These are phyloP conservation scores for Emergomyces orientalis DNA, from an alignment of 2,329 filamentous ascomycete species.

Conservation along the genomic window DNA sequence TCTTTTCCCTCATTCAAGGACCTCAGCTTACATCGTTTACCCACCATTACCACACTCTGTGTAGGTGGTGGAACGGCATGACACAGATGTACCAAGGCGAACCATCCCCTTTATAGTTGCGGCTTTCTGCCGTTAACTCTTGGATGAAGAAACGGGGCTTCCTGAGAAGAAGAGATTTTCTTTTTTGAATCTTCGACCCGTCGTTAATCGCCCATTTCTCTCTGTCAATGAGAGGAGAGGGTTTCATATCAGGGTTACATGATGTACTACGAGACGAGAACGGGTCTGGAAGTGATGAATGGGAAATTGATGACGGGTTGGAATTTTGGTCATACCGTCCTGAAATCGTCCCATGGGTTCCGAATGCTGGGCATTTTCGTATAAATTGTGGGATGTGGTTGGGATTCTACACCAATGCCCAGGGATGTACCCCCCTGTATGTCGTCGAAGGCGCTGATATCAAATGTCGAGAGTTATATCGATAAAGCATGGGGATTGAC, in stretches of 20 bases:
- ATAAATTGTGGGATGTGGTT: no score
- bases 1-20: conserved; percentile 25
- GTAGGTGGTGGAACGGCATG: conserved; percentile 23
- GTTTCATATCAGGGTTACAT: conserved; percentile 45
- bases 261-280: background rate
- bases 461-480: background rate
- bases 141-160: conserved; percentile 28
- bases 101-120: conserved; percentile 27
- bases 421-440: background rate
- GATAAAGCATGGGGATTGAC: background rate
- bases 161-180: conserved; percentile 30
- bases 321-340: background rate
- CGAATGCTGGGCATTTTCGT: no score
- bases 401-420: background rate
- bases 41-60: conserved; percentile 14
- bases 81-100: conserved; percentile 29
- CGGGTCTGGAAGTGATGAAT: background rate
- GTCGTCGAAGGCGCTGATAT: background rate
- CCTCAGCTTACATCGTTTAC: conserved; percentile 35
- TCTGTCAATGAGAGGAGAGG: conserved; percentile 38
- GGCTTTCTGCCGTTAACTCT: conserved; percentile 38
- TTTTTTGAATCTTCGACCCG: conserved; percentile 25
- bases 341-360: background rate
- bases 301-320: background rate
- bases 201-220: conserved; percentile 43